Evolutionary conservation across 1,284 basidiomycete genomes (phyloP), one percentile per base, ranked within the genome.

Genomic region (Malassezia dermatis): DNA sequence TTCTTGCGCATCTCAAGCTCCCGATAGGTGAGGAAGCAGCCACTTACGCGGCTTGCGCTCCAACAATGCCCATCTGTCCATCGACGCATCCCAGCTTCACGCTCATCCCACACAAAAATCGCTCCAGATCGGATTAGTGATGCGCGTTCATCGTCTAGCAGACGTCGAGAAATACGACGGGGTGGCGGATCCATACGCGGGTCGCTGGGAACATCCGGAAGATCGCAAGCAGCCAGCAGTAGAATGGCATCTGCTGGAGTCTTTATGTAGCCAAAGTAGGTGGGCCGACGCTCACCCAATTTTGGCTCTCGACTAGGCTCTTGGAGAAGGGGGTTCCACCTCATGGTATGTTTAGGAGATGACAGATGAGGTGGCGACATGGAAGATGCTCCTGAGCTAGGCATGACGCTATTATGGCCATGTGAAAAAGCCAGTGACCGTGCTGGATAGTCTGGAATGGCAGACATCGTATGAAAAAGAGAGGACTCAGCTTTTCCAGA

Each of bases 61-160:
- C 78, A 79, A 44, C 77, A 71, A 35, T 76, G 68, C 6, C 78
- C 78, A 61, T 79, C 78, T 6, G 78, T 79, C 78, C 78, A 79
- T 10, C 78, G 59, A n/a, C 77, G 66, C 77, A 79, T 79, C 53
- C 70, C 67, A 13, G 71, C 70, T 53, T 72, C 68, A 48, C 70
- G 65, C 47, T 73, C 71, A 44, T 72, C 69, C 68, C 69, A 73
- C 10, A 67, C 70, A 60, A 73, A 73, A 48, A 73, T 61, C 43
- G 63, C 65, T 15, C 71, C 71, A 4, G 63, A 63, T 43, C 59
- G 61, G 42, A 73, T 66, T 40, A 73, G 40, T 12, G 58, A 59
- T n/a, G 65, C 64, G 21, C 70, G 63, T 46, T 73, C 71, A 24
- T 62, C 63, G 34, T 73, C 71, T 7, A 72, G 55, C 24, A 73